Evolutionary conservation across 306 rosid species (phyloP), one percentile per base, ranked within the genome.

Genomic region (Acmispon strigosus): DNA sequence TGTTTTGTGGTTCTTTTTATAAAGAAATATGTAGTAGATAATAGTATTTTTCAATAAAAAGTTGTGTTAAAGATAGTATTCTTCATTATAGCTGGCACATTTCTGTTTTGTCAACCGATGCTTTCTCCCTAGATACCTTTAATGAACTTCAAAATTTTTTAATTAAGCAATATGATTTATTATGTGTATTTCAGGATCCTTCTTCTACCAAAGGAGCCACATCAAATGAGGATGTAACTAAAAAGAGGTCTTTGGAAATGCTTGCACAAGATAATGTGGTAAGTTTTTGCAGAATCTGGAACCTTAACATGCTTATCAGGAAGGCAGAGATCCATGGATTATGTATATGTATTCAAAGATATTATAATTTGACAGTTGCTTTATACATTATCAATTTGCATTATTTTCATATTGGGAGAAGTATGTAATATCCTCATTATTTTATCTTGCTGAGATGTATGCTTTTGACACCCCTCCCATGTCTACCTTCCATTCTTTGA

Each of bases 151-250:
- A 64, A 22, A 60, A 50, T 55, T 62, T 48, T 20, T 63, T 62
- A 54, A 14, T 72, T 47, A 54, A 54, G 44, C 19, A 47, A 58
- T 51, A 50, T 48, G 62, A 58, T 78, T 62, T 61, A 68, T 56
- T 43, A 22, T 59, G 70, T 62, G 45, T 53, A 14, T 79, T 37
- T 75, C 81, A 89, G 96, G 89, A 81, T 64, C 95, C 88, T 61
- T 78, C 82, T 61, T 75, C 85, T 81, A 73, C 70, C 6, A 58
- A 68, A 76, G 82, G 80, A 61, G 76, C 74, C 68, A 70, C 82
- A 62, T 78, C 80, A 73, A 73, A 51, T 56, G 34, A 50, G 73
- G 96, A 82, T 43, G 79, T 63, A 43, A 75, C 84, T 32, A 83
- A 64, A 76, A 86, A 85, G 80, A 86, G 84, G 76, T 64, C 87